These are phyloP conservation scores for Entomortierella lignicola DNA, from an alignment of 192 early-diverging fungal species.

Conservation along the genomic window DNA sequence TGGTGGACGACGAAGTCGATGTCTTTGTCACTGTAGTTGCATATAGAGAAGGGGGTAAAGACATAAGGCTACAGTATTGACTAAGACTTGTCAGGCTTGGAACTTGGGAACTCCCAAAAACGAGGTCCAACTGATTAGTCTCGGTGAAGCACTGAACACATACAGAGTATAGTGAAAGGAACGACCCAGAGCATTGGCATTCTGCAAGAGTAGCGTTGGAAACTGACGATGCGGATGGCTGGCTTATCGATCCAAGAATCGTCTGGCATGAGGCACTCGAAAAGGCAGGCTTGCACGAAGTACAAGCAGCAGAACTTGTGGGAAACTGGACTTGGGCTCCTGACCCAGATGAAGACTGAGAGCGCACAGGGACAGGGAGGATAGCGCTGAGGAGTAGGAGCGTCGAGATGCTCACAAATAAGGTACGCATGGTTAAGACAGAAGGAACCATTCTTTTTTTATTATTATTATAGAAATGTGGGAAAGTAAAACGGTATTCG, in stretches of 20 bases:
- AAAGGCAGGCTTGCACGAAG: constrained; percentile 38
- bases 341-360: constrained; percentile 1
- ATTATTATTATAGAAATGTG: too few relatives aligned
- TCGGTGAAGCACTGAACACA: constrained; percentile 44
- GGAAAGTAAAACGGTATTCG: too few relatives aligned
- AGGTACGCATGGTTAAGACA: not conserved
- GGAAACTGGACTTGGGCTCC: constrained; percentile 29
- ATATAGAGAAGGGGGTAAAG: not conserved
- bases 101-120: constrained; percentile 26
- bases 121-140: constrained; percentile 28
- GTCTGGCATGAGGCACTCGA: constrained; percentile 16
- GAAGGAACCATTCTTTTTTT: not conserved
- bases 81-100: constrained; percentile 20
- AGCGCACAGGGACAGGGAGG: constrained; percentile 26
- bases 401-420: not conserved
- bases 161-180: constrained; percentile 22
- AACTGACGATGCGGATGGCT: constrained; percentile 4
- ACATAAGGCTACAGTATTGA: constrained; percentile 15
- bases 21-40: not conserved
- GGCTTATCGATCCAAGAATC: constrained; percentile 32
- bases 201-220: constrained; percentile 33
- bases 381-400: not conserved
- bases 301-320: constrained; percentile 5
- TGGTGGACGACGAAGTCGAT: not conserved
- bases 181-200: constrained; percentile 39